Conservation (phyloP, 2,329 filamentous ascomycete species). For the Colletotrichum acutatum region DNA sequence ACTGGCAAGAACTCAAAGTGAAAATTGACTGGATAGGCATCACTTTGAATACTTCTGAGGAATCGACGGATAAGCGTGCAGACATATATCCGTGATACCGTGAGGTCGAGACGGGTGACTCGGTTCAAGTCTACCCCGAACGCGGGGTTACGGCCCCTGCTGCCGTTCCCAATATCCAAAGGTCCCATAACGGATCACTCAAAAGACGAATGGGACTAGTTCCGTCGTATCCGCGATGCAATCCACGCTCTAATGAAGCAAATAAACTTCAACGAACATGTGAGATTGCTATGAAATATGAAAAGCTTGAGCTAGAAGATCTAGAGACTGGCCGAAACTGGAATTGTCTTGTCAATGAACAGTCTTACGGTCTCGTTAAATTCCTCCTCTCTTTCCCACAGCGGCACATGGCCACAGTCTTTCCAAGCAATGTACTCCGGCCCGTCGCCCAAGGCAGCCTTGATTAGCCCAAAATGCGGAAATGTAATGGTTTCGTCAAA, state of each 20-base stretch:
- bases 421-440: conserved; percentile 20
- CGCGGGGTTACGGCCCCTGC: conserved; percentile 2
- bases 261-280: not conserved
- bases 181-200: not conserved
- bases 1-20: too few species aligned
- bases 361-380: conserved; percentile 1
- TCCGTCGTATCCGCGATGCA: not conserved
- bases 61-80: not conserved
- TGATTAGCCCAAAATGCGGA: conserved; percentile 14
- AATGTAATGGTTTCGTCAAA: conserved; percentile 17
- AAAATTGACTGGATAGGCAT: not conserved
- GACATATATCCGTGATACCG: not conserved
- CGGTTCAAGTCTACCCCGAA: conserved; percentile 10
- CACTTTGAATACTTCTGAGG: not conserved
- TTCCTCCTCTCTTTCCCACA: conserved; percentile 14
- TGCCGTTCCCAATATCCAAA: not conserved
- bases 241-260: not conserved
- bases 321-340: not conserved
- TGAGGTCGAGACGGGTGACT: not conserved
- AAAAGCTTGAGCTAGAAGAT: not conserved
- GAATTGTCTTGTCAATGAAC: not conserved
- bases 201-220: not conserved
- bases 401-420: conserved; percentile 5
- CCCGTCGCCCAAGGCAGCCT: conserved; percentile 10
- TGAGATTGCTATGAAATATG: not conserved